These are phyloP conservation scores for Ustilago loliicola DNA, from an alignment of 1,284 basidiomycete species.

Conservation along the genomic window DNA sequence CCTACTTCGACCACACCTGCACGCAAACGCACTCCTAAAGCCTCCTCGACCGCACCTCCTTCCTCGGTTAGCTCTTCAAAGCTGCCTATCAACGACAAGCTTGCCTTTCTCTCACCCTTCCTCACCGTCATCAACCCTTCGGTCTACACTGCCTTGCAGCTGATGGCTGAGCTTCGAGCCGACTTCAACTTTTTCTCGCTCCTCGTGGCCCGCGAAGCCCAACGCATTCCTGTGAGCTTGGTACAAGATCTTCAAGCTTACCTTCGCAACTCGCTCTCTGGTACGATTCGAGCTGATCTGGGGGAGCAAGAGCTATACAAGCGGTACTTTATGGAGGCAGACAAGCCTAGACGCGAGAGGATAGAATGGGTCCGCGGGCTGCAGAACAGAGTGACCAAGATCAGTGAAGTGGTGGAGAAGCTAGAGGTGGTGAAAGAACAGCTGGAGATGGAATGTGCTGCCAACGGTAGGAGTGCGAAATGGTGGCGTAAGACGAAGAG, in stretches of 20 bases:
- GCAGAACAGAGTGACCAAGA: background rate
- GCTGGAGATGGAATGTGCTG: background rate
- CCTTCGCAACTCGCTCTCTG: conserved; percentile 3
- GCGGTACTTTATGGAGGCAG: conserved; percentile 24
- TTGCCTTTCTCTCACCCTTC: conserved; percentile 1
- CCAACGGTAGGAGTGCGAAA: background rate
- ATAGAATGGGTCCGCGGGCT: conserved; percentile 2
- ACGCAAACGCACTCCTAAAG: conserved; percentile 1
- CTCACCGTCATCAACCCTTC: background rate
- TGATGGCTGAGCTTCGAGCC: conserved; percentile 29
- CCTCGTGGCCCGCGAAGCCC: conserved; percentile 11
- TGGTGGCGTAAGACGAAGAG: background rate
- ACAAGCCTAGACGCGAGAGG: conserved; percentile 18
- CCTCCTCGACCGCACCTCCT: background rate
- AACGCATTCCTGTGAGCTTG: conserved; percentile 7
- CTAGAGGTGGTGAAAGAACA: conserved; percentile 1
- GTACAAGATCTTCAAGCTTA: conserved; percentile 14
- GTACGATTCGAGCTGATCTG: background rate
- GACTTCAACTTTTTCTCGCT: conserved; percentile 32
- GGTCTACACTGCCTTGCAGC: conserved; percentile 12
- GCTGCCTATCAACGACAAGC: conserved; percentile 3
- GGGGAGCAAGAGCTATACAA: conserved; percentile 23
- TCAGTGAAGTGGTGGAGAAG: conserved; percentile 2
- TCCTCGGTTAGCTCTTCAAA: background rate
- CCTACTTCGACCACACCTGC: background rate